Evolutionary conservation across 1,284 basidiomycete species (phyloP), one percentile per base, ranked within the genome.

Genomic region (Kalmanozyma brasiliensis): DNA sequence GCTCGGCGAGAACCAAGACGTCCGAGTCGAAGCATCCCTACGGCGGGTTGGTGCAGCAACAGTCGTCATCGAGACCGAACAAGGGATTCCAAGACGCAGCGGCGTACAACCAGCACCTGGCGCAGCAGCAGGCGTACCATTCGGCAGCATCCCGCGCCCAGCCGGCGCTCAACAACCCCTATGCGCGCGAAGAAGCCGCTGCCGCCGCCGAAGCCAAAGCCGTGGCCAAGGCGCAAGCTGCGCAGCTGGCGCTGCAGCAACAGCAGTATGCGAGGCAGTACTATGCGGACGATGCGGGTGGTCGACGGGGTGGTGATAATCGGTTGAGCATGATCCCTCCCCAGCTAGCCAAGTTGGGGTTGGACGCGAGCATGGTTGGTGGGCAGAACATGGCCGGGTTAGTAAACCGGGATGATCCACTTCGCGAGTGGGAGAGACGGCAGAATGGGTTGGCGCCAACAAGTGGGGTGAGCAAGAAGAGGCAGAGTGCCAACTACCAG

Each of bases 41-140:
- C 78, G 94, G 94, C n/a, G 94, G 94, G 8, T 85, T 98, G 41
- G 48, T 69, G 3, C 83, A 84, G 1, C 69, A 90, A 85, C 59
- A 92, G 23, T 52, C 36, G 87, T 80, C 91, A 85, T 45, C 91
- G 88, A 81, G 84, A 78, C 60, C 70, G 6, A 57, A 61, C 38
- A 86, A 93, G 49, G 89, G 92, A 5, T 95, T 91, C 80, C 91
- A 91, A 76, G 94, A 97, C 82, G 93, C 94, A 0, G 93, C 93
- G 10, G 85, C 91, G 1, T 98, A 98, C 85, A 94, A 94, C 74
- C 93, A 96, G 72, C 94, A 95, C 79, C 86, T 96, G 41, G 90
- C 89, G 2, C 93, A 95, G 81, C 95, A 98, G 78, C 94, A 98
- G 83, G 90, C 89, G 17, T 94, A 93, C 82, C 94, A 91, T 7